Evolutionary conservation across 108 stramenopile species (phyloP), one percentile per base, ranked within the genome.

Genomic region (Discostella pseudostelligera): DNA sequence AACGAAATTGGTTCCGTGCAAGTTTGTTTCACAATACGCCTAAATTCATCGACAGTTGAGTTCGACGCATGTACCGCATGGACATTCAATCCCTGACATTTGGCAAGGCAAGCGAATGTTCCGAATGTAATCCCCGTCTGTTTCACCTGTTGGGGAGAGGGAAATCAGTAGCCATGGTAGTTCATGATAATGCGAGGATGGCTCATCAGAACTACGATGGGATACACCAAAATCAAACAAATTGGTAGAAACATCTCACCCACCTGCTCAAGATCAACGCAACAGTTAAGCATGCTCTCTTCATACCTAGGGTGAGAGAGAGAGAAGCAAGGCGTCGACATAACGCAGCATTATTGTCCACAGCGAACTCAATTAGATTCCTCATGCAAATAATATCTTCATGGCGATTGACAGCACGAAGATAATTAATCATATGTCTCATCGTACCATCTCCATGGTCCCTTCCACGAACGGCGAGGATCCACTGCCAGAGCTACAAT

Each of bases 381-480:
- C n/a, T n/a, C n/a, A n/a, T n/a, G n/a, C n/a, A n/a, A n/a, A n/a
- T n/a, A n/a, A n/a, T n/a, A n/a, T n/a, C n/a, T n/a, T n/a, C n/a
- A 50, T 22, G 22, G 10, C 48, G 20, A 21, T 44, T 6, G n/a
- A 46, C 2, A 46, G 21, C 5, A 46, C 17, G 21, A 17, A 7
- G 44, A 16, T 17, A 44, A 2, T 44, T 8, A 19, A 22, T 21
- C 21, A 17, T n/a, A 11, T 4, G 21, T 21, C 3, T 97, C 96
- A 44, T 90, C 81, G 69, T 94, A 96, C 90, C 88, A 96, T 49
- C 98, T 62, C 98, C 98, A 99, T 2, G 87, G 85, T 8, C 93
- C 97, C 72, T 97, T 97, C 96, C 97, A 98, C 0, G 66, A 65
- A 49, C 85, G 68, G 17, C 91, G 65, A 2, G 97, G 97, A 67